Evolutionary conservation across 2,329 filamentous ascomycete genomes (phyloP), one percentile per base, ranked within the genome.

Genomic region (Chalaropsis thielavioides): DNA sequence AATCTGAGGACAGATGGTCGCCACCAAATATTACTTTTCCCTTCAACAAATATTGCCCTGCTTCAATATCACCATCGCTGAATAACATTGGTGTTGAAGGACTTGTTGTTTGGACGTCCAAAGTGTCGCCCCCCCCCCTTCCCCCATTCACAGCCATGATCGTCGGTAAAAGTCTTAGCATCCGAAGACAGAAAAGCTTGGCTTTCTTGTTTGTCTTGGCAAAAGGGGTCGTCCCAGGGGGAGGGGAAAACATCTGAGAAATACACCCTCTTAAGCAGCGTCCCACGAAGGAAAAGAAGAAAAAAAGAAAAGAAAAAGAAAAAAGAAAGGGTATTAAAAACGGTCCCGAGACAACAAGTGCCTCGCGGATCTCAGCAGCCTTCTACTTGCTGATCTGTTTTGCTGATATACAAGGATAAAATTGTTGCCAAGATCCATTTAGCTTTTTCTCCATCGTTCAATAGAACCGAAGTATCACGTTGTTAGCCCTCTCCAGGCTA

Each of bases 391-490:
- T 54, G 49, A 54, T 31, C 22, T 54, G n/a, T 54, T 31, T 61
- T 40, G 19, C 58, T 61, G 58, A 61, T 61, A 41, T 61, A 35
- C 58, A 61, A 61, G 58, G 58, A 43, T 22, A 17, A 22, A 61
- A 61, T 61, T 61, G 38, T 41, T 61, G 58, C 58, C 58, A 61
- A 61, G 58, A 61, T 10, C 13, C 58, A 61, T 61, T 61, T 61
- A 61, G 58, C 58, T 61, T 61, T 61, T 43, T 43, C 49, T 19
- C 49, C 49, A 54, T 24, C 24, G 49, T 54, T 27, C 49, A 54
- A 54, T 19, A 54, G 49, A 54, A 27, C 49, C 22, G 15, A 54
- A 54, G 35, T 22, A 60, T 60, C 31, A 22, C 40, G 58, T 41
- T 60, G 35, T 43, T 61, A n/a, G 17, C 40, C 19, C 35, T 61